Base-by-base conservation (phyloP, 495 filamentous ascomycete species). In the Amphirosellinia nigrospora region DNA sequence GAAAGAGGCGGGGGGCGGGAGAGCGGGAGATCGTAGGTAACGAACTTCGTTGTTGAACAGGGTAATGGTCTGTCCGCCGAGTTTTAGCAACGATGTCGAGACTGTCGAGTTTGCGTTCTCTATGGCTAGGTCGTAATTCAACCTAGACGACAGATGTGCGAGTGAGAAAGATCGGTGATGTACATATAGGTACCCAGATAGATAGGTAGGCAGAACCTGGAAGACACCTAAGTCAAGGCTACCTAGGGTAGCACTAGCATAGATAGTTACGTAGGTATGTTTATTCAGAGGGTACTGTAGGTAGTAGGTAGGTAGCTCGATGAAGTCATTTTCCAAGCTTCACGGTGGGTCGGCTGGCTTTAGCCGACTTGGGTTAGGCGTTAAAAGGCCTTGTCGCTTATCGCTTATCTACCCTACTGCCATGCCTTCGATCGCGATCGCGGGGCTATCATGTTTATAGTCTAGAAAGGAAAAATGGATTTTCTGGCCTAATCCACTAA, bases 261-360 rank as follows among this genome's bases (percentile, higher is more conserved):
- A 4, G 56, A 34, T 38, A n/a, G 34, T 36, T 36, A 36, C 34
- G 34, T 36, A 36, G 34, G 34, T 36, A 36, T 7, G 34, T 36
- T 7, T 3, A 36, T 3, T 7, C 56, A 34, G 16, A 32, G 39
- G 45, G 7, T 45, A 53, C 61, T 3, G 64, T 23, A 52, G 45
- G 16, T 39, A 36, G n/a, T 2, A 11, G 16, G n/a, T 38, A 3
- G 34, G 36, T 16, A 15, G 26, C 15, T 50, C 55, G 66, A 69
- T 69, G 66, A 69, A 69, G 66, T 69, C 66, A 69, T 69, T 62
- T 52, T 62, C 41, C 39, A 36, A 39, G 56, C 28, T 60, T 28
- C 43, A 32, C 41, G n/a, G n/a, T n/a, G 39, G 64, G 52, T 36
- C 32, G 28, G 6, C 28, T 43, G 50, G n/a, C 16, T 69, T 16